Conservation (phyloP, 1,139 yeast species). For the Entelexis paramagnoliae region DNA sequence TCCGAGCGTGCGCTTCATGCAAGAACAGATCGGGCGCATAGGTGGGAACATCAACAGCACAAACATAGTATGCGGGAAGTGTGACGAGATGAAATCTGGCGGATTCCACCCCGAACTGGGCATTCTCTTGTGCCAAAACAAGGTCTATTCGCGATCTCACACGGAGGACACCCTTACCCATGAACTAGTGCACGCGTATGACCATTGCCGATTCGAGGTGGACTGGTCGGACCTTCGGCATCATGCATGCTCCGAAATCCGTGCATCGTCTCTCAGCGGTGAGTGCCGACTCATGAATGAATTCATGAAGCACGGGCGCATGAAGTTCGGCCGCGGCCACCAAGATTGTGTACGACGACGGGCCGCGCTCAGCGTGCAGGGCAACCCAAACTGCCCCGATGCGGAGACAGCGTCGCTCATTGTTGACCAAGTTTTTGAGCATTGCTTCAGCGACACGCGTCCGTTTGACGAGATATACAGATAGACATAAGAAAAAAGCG, state of each 20-base stretch:
- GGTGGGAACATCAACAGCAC: constrained; percentile 43
- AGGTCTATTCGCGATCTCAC: constrained; percentile 67
- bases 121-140: constrained; percentile 74
- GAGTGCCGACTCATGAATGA: constrained; percentile 90
- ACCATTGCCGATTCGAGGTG: constrained; percentile 74
- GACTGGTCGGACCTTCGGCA: constrained; percentile 76
- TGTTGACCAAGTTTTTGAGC: constrained; percentile 81
- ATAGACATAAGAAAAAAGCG: constrained; percentile 25
- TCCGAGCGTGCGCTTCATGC: constrained; percentile 82
- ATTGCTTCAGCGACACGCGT: constrained; percentile 89
- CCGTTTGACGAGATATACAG: constrained; percentile 88
- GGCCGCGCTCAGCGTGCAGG: constrained; percentile 72
- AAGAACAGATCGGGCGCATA: constrained; percentile 65
- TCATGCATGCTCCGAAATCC: constrained; percentile 93
- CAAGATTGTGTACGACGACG: constrained; percentile 84
- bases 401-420: constrained; percentile 65
- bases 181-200: constrained; percentile 89
- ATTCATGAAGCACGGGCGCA: constrained; percentile 47
- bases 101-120: constrained; percentile 91
- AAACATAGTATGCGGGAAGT: constrained; percentile 68
- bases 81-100: constrained; percentile 81
- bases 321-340: constrained; percentile 67
- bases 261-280: constrained; percentile 89
- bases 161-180: constrained; percentile 86
- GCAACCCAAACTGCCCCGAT: constrained; percentile 71